Evolutionary conservation across 1,139 yeast genomes (phyloP).

Genomic region (Candida glucosophila): DNA sequence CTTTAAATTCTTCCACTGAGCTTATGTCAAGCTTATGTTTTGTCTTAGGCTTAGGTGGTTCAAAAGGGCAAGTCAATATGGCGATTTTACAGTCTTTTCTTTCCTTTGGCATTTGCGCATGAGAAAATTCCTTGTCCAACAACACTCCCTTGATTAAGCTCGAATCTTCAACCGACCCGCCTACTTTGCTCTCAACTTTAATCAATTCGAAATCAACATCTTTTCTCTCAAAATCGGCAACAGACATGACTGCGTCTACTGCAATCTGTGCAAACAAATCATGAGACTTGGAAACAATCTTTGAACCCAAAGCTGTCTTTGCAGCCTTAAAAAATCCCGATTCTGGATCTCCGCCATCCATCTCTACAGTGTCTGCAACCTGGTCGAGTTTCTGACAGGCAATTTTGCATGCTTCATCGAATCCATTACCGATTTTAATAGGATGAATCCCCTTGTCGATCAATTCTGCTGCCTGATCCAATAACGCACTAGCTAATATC

Average conservation of each 20-base stretch:
- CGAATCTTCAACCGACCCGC: slow-evolving; percentile 87
- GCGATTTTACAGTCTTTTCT: slow-evolving; percentile 83
- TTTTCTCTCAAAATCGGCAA: slow-evolving; percentile 83
- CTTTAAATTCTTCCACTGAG: slow-evolving; percentile 85
- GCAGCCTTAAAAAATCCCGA: slow-evolving; percentile 77
- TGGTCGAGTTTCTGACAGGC: slow-evolving; percentile 72
- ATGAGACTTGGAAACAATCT: slow-evolving; percentile 89
- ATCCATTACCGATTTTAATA: slow-evolving; percentile 92
- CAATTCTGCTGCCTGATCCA: slow-evolving; percentile 90
- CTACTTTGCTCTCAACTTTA: slow-evolving; percentile 91
- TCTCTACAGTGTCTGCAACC: slow-evolving; percentile 57
- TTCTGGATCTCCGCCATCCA: slow-evolving; percentile 39
- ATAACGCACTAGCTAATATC: slow-evolving; percentile 86
- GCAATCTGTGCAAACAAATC: slow-evolving; percentile 95
- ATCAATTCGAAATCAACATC: slow-evolving; percentile 96
- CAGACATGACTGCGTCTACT: slow-evolving; percentile 89
- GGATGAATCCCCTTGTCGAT: slow-evolving; percentile 98
- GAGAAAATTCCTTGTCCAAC: slow-evolving; percentile 93
- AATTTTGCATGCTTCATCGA: slow-evolving; percentile 91
- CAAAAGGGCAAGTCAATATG: slow-evolving; percentile 95
- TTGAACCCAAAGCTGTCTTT: slow-evolving; percentile 88
- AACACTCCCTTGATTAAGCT: slow-evolving; percentile 82
- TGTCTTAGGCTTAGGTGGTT: slow-evolving; percentile 99
- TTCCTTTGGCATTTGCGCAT: slow-evolving; percentile 92
- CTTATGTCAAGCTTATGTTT: slow-evolving; percentile 94